Conservation (phyloP, 441 rosid species). For the Bocquillonia castaneifolia region DNA sequence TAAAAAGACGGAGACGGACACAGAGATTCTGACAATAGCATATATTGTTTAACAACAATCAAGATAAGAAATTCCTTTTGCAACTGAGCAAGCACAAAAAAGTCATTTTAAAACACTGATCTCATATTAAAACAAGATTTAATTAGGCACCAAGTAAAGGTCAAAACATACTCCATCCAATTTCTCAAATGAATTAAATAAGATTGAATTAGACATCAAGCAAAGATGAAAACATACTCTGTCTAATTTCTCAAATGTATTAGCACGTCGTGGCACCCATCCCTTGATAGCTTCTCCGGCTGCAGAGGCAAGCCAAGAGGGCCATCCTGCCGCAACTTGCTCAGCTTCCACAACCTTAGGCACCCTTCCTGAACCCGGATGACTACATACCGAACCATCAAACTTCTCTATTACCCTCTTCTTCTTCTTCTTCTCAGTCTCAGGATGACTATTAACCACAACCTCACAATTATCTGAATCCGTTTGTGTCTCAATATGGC, state of each 20-base stretch:
- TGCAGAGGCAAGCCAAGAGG: slow-evolving; percentile 70
- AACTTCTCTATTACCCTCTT: slow-evolving; percentile 28
- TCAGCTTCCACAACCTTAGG: slow-evolving; percentile 44
- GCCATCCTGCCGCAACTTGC: slow-evolving; percentile 88
- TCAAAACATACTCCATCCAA: slow-evolving; percentile 60
- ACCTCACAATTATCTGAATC: slow-evolving; percentile 34
- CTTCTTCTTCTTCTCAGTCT: slow-evolving; percentile 29
- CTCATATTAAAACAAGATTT: slow-evolving; percentile 7
- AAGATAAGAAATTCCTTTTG: not conserved
- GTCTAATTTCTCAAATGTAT: slow-evolving; percentile 73
- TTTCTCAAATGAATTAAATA: slow-evolving; percentile 61
- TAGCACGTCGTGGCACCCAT: slow-evolving; percentile 80
- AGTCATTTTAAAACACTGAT: not conserved
- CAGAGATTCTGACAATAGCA: not conserved
- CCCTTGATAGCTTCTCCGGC: slow-evolving; percentile 80
- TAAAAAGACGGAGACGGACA: not conserved
- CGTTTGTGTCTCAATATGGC: slow-evolving; percentile 29
- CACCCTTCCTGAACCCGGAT: slow-evolving; percentile 36
- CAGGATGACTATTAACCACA: slow-evolving; percentile 12
- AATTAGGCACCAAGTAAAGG: slow-evolving; percentile 7
- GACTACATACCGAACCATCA: slow-evolving; percentile 29
- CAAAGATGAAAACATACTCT: slow-evolving; percentile 46
- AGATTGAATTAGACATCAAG: slow-evolving; percentile 1
- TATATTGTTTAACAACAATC: not conserved
- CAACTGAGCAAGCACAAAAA: not conserved